phyloP scores from a whole-genome alignment of 2,329 filamentous ascomycete species.

The Macrophomina phaseolina region DNA sequence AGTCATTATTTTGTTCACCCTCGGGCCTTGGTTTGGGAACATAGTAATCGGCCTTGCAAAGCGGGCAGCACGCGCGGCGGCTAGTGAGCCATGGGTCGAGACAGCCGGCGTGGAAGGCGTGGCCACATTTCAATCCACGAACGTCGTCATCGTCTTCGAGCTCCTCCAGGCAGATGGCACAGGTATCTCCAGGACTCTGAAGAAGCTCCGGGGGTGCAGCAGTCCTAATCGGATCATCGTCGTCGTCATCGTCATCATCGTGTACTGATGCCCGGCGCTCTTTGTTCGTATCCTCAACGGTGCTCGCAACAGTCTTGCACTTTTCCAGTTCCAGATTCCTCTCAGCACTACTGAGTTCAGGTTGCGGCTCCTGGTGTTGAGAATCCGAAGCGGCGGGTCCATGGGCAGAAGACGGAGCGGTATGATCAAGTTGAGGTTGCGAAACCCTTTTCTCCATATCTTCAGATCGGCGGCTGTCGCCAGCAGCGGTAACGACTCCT shows the following conservation, averaged over 20 bases:
- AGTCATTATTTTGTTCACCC: slow-evolving; percentile 45
- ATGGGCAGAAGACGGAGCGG: slow-evolving; percentile 11
- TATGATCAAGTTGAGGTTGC: slow-evolving; percentile 13
- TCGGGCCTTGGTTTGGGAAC: slow-evolving; percentile 85
- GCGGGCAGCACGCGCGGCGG: slow-evolving; percentile 90
- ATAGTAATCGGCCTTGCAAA: slow-evolving; percentile 98
- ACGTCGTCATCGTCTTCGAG: slow-evolving; percentile 96
- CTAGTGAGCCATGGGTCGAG: slow-evolving; percentile 97
- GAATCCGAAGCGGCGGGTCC: slow-evolving; percentile 28
- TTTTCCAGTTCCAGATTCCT: slow-evolving; percentile 38
- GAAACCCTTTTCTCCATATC: slow-evolving; percentile 20
- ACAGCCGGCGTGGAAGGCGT: slow-evolving; percentile 95
- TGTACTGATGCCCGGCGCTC: slow-evolving; percentile 33
- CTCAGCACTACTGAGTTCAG: slow-evolving; percentile 26
- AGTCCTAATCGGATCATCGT: slow-evolving; percentile 80
- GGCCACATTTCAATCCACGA: slow-evolving; percentile 91
- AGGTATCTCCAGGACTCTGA: slow-evolving; percentile 84
- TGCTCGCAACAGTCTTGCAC: slow-evolving; percentile 40
- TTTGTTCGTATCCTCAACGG: slow-evolving; percentile 33
- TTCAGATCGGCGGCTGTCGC: slow-evolving; percentile 39
- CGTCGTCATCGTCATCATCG: slow-evolving; percentile 68
- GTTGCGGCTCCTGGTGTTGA: slow-evolving; percentile 39
- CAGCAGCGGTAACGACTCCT: slow-evolving; percentile 40
- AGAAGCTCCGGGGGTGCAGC: slow-evolving; percentile 82
- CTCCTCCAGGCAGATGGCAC: slow-evolving; percentile 93